Evolutionary conservation across 352 stramenopile genomes (phyloP).

Genomic region (Phytopythium litorale): DNA sequence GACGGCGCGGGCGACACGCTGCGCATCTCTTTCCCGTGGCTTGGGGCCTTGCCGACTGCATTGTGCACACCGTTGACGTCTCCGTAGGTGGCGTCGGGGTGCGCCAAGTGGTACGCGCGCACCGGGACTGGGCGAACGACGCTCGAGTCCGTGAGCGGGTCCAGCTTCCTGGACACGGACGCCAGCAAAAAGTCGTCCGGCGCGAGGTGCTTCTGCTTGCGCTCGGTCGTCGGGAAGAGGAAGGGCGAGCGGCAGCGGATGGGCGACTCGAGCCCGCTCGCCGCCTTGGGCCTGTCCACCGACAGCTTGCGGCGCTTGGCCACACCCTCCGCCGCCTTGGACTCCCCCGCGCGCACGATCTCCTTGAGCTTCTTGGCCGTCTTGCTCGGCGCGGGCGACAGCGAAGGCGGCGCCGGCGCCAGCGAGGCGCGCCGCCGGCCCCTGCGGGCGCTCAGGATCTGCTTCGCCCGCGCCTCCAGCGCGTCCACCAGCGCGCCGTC

Average conservation of each 20-base stretch:
- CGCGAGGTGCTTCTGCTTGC: constrained; percentile 16
- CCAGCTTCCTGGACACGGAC: constrained; percentile 10
- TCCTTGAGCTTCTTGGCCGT: constrained; percentile 38
- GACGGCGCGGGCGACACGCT: constrained; percentile 20
- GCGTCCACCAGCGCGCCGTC: constrained; percentile 61
- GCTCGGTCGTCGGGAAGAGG: constrained; percentile 30
- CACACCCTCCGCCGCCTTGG: constrained; percentile 16
- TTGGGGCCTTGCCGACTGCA: constrained; percentile 20
- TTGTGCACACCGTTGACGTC: constrained; percentile 13
- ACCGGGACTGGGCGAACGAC: constrained; percentile 11
- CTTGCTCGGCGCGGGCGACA: constrained; percentile 23
- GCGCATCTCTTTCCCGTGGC: constrained; percentile 12
- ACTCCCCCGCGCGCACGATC: constrained; percentile 18
- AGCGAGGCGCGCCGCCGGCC: constrained; percentile 18
- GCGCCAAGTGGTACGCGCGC: constrained; percentile 2
- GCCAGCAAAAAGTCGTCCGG: constrained; percentile 11
- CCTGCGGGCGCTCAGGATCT: constrained; percentile 43
- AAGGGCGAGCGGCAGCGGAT: constrained; percentile 14
- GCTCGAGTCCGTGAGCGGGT: constrained; percentile 17
- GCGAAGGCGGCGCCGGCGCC: constrained; percentile 8
- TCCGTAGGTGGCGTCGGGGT: neutral
- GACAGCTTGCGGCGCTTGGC: constrained; percentile 47
- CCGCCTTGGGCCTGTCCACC: constrained; percentile 6
- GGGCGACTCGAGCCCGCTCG: constrained; percentile 10
- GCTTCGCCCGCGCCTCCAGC: constrained; percentile 47